These are phyloP conservation scores for Pseudozyma thailandica DNA, from an alignment of 1,284 basidiomycete genomes.

Conservation along the genomic window DNA sequence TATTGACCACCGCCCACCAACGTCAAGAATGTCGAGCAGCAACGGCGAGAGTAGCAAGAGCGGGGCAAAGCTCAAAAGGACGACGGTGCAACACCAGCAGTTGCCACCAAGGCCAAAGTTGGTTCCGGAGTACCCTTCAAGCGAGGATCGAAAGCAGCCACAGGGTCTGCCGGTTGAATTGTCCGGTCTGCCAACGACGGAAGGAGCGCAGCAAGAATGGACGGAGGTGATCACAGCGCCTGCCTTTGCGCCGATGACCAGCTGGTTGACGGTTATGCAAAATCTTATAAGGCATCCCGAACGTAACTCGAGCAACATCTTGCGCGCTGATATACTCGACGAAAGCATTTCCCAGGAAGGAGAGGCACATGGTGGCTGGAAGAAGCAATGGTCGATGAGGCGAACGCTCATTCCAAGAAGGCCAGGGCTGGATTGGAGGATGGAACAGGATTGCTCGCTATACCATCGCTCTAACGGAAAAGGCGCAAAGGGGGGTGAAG, in stretches of 20 bases:
- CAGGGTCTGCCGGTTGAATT: conserved; percentile 6
- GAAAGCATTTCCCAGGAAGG: conserved; percentile 8
- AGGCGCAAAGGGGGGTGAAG: neutral
- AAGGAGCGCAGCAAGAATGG: conserved; percentile 8
- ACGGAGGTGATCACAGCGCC: conserved; percentile 38
- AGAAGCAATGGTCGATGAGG: conserved; percentile 30
- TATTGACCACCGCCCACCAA: neutral
- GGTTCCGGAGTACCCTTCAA: conserved; percentile 25
- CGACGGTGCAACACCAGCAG: conserved; percentile 32
- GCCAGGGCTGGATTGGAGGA: conserved; percentile 42
- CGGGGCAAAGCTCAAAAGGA: conserved; percentile 1
- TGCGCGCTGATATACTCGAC: conserved; percentile 57
- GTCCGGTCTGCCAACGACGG: neutral
- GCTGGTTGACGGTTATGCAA: conserved; percentile 55
- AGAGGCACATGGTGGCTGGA: conserved; percentile 7
- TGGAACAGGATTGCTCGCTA: conserved; percentile 49
- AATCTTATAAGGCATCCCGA: conserved; percentile 61
- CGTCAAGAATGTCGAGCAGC: conserved; percentile 16
- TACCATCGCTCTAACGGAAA: conserved; percentile 9
- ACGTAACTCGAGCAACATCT: conserved; percentile 59
- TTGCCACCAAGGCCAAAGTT: conserved; percentile 40
- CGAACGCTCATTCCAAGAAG: conserved; percentile 43
- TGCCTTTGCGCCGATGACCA: conserved; percentile 37
- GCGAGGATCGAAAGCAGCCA: conserved; percentile 2
- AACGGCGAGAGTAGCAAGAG: conserved; percentile 13